These are phyloP conservation scores for Hypericum androsaemum DNA, from an alignment of 345 rosid genomes.

Conservation along the genomic window DNA sequence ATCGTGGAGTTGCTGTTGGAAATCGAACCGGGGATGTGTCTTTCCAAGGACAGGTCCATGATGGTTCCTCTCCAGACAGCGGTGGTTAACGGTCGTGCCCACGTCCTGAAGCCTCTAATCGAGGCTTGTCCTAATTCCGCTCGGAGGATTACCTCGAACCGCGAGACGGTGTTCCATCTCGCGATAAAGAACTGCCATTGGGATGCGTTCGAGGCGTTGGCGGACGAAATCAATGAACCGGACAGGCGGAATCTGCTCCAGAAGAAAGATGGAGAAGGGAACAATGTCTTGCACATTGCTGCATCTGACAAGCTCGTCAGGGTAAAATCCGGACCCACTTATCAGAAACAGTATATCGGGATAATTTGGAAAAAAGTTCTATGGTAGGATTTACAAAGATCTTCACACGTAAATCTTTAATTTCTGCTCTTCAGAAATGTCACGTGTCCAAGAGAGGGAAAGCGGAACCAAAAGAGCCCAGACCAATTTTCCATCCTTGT, in stretches of 20 bases:
- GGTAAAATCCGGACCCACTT: not conserved
- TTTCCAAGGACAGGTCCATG: not conserved
- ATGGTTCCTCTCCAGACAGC: conserved; percentile 10
- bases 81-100: not conserved
- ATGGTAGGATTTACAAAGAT: no score
- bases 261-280: conserved; percentile 3
- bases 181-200: conserved; percentile 1
- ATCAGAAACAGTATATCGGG: no score
- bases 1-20: no score
- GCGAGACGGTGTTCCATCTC: conserved; percentile 5
- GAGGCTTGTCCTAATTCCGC: not conserved
- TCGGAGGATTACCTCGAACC: not conserved
- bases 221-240: not conserved
- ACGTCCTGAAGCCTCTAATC: not conserved
- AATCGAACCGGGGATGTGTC: not conserved
- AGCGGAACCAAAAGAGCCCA: no score
- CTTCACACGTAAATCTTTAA: no score
- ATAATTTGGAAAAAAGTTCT: no score
- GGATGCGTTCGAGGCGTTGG: conserved; percentile 4
- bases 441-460: no score
- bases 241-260: not conserved
- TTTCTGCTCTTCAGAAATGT: no score
- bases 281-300: conserved; percentile 10
- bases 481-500: no score
- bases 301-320: not conserved